These are phyloP conservation scores for Trichocladium antarcticum DNA, from an alignment of 495 filamentous ascomycete species.

Conservation along the genomic window DNA sequence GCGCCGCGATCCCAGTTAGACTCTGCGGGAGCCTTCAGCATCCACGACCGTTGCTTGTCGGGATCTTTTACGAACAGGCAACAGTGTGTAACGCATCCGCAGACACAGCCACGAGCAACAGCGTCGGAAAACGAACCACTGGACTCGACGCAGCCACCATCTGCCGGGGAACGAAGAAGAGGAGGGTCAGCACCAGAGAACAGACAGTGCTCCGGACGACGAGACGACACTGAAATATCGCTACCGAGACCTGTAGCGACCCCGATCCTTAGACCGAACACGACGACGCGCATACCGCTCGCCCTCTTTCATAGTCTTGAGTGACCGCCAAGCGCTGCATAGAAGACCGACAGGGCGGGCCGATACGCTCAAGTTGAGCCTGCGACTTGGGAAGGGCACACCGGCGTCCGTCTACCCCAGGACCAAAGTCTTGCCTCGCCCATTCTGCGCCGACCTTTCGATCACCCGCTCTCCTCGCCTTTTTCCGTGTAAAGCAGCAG, in stretches of 20 bases:
- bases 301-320: no score
- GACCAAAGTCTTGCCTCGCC: background rate
- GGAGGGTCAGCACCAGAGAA: no score
- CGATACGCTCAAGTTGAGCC: no score
- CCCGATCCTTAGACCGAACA: no score
- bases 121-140: background rate
- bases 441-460: background rate
- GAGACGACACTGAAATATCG: no score
- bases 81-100: background rate
- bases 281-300: no score
- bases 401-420: no score
- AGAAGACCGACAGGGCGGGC: no score
- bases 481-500: background rate
- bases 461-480: background rate
- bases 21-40: background rate
- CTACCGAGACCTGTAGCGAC: no score
- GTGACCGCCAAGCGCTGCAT: background rate
- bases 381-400: no score
- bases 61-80: background rate
- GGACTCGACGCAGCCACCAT: background rate
- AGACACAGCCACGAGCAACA: background rate
- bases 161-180: no score
- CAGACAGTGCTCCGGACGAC: no score
- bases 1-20: slow-evolving; percentile 11
- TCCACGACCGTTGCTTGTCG: background rate